These are phyloP conservation scores for Acacia pycnantha DNA, from an alignment of 331 rosid species.

Conservation along the genomic window DNA sequence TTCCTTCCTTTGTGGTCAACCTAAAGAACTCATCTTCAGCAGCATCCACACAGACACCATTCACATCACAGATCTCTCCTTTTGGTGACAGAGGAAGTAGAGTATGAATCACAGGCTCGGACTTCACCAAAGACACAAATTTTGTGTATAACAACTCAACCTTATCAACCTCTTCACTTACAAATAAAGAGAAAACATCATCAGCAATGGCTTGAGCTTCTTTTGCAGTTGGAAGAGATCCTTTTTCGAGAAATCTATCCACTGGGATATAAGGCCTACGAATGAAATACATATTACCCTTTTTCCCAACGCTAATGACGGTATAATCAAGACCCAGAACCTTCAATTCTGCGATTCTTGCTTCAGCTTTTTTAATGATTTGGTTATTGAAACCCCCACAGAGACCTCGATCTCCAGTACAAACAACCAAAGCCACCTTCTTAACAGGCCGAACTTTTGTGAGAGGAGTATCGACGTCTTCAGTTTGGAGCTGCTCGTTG, in stretches of 20 bases:
- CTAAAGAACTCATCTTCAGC: conserved; percentile 73
- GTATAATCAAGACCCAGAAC: conserved; percentile 49
- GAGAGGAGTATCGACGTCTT: conserved; percentile 58
- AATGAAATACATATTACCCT: conserved; percentile 59
- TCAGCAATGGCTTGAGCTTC: conserved; percentile 82
- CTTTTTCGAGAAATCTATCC: conserved; percentile 56
- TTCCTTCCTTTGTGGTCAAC: conserved; percentile 68
- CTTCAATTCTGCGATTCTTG: conserved; percentile 53
- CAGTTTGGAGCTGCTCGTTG: conserved; percentile 75
- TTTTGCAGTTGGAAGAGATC: conserved; percentile 57
- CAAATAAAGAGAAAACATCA: conserved; percentile 65
- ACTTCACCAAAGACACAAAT: conserved; percentile 64
- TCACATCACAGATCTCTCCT: conserved; percentile 69
- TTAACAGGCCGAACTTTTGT: conserved; percentile 62
- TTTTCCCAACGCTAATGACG: conserved; percentile 64
- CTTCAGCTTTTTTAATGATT: conserved; percentile 57
- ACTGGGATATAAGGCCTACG: conserved; percentile 72
- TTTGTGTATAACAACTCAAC: conserved; percentile 70
- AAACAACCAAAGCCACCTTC: conserved; percentile 63
- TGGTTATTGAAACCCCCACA: conserved; percentile 59
- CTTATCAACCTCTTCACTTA: conserved; percentile 66
- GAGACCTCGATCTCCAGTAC: conserved; percentile 74
- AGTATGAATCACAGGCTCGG: conserved; percentile 69
- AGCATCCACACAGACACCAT: conserved; percentile 67
- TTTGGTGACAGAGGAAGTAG: conserved; percentile 70